A percentile compares a stretch with the other conserved stretches of the same genome.
phyloP scores from a whole-genome alignment of 371 early-diverging fungal genomes.

The Mortierella sp. region DNA sequence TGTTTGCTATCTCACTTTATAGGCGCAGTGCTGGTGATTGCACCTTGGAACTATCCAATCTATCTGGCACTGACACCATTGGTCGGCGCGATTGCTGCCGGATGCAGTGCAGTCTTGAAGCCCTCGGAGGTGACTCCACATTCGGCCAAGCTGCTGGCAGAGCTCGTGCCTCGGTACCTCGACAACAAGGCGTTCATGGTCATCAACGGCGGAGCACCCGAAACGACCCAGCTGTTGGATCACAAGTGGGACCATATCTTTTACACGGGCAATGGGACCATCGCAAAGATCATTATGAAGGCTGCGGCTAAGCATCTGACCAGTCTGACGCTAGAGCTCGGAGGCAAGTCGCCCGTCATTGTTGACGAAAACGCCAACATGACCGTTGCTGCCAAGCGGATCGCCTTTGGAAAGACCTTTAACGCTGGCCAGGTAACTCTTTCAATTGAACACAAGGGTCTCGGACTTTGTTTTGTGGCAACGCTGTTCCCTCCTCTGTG shows the following conservation, averaged over 20 bases:
- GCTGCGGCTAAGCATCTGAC: conserved; percentile 84
- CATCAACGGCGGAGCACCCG: conserved; percentile 84
- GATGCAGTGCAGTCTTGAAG: conserved; percentile 86
- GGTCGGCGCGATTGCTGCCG: conserved; percentile 90
- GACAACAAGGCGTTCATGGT: conserved; percentile 76
- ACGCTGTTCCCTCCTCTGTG: too few relatives aligned
- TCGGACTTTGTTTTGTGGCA: neutral
- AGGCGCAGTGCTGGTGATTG: conserved; percentile 61
- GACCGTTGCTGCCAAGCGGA: conserved; percentile 75
- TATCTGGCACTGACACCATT: conserved; percentile 69
- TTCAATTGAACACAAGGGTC: neutral
- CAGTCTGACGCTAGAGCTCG: conserved; percentile 84
- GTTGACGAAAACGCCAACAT: conserved; percentile 78
- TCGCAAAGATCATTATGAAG: conserved; percentile 83
- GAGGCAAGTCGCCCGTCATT: conserved; percentile 90
- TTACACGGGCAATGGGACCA: conserved; percentile 86
- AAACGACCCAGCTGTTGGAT: conserved; percentile 82
- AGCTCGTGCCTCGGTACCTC: conserved; percentile 79
- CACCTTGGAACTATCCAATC: conserved; percentile 83
- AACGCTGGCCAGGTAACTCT: conserved; percentile 86
- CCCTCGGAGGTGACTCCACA: conserved; percentile 84
- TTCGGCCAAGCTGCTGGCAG: conserved; percentile 75
- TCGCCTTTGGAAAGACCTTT: conserved; percentile 86
- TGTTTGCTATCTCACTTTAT: neutral
- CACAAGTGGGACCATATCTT: conserved; percentile 87